These are phyloP conservation scores for Ceratocystis harringtonii DNA, from an alignment of 2,329 filamentous ascomycete genomes.

Conservation along the genomic window DNA sequence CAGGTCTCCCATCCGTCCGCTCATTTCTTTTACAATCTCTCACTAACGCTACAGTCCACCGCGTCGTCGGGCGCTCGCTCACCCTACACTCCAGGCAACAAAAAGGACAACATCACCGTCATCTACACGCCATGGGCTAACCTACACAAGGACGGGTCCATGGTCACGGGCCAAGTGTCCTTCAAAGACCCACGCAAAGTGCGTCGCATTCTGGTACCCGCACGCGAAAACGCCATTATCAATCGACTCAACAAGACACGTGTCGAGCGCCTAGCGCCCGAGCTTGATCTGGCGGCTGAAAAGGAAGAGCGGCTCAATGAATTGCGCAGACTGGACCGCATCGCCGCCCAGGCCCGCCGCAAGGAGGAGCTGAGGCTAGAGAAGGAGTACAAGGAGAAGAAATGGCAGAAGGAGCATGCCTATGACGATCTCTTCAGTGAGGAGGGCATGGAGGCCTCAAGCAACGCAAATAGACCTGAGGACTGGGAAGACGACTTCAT, in stretches of 20 bases:
- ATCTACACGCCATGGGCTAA: conserved; percentile 99
- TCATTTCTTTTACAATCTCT: not conserved
- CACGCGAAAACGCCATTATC: conserved; percentile 77
- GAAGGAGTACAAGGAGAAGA: conserved; percentile 74
- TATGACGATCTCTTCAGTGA: conserved; percentile 87
- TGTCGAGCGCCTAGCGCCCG: conserved; percentile 59
- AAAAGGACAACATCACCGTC: conserved; percentile 92
- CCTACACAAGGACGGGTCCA: conserved; percentile 84
- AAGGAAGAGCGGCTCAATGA: conserved; percentile 61
- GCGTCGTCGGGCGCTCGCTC: not conserved
- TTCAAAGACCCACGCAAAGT: conserved; percentile 85
- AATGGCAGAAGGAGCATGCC: conserved; percentile 92
- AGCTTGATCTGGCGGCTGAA: conserved; percentile 56
- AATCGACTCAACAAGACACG: conserved; percentile 98
- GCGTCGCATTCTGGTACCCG: conserved; percentile 62
- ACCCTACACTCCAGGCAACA: conserved; percentile 53
- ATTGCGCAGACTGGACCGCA: conserved; percentile 56
- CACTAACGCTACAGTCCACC: not conserved
- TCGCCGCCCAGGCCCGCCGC: conserved; percentile 45
- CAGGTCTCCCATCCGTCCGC: conserved; percentile 22
- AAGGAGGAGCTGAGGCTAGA: conserved; percentile 60
- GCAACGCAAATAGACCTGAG: conserved; percentile 69
- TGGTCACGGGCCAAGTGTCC: conserved; percentile 87
- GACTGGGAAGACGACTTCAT: conserved; percentile 89
- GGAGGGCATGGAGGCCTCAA: conserved; percentile 59